Conservation (phyloP, 768 basidiomycete species). For the Porpolomopsis calyptriformis region DNA sequence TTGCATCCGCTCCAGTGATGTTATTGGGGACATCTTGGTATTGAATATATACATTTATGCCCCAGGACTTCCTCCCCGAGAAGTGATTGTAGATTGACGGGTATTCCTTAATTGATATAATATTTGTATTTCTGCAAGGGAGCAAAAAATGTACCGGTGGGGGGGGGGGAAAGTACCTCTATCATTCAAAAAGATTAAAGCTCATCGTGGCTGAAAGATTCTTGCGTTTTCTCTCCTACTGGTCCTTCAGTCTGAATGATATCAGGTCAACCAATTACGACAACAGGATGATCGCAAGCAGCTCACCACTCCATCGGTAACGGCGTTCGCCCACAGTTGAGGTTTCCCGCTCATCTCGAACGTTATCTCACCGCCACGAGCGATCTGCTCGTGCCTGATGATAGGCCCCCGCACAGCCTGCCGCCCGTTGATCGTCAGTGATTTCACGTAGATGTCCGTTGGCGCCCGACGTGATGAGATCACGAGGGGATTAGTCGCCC, state of each 20-base stretch:
- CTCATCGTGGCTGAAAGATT: neutral
- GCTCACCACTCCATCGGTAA: neutral
- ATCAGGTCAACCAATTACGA: neutral
- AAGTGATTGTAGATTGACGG: too few species aligned
- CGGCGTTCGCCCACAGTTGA: constrained; percentile 13
- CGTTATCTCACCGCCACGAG: constrained; percentile 41
- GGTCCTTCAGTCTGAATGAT: neutral
- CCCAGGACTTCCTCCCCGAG: too few species aligned
- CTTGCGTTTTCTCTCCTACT: neutral
- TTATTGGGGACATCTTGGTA: too few species aligned
- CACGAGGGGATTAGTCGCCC: constrained; percentile 27
- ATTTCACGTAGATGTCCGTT: constrained; percentile 49
- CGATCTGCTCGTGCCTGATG: constrained; percentile 53
- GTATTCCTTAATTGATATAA: too few species aligned
- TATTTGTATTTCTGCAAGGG: too few species aligned
- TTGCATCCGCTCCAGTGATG: too few species aligned
- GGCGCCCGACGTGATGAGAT: constrained; percentile 50
- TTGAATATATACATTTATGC: too few species aligned
- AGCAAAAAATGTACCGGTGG: too few species aligned
- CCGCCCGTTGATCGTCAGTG: constrained; percentile 45
- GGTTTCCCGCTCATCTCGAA: constrained; percentile 56
- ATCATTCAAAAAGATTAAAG: too few species aligned
- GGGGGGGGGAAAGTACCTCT: too few species aligned
- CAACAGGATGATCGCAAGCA: neutral
- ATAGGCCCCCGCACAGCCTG: constrained; percentile 33